Conservation (phyloP, 176 grass and related monocot genomes). For the Eragrostis nindensis region DNA sequence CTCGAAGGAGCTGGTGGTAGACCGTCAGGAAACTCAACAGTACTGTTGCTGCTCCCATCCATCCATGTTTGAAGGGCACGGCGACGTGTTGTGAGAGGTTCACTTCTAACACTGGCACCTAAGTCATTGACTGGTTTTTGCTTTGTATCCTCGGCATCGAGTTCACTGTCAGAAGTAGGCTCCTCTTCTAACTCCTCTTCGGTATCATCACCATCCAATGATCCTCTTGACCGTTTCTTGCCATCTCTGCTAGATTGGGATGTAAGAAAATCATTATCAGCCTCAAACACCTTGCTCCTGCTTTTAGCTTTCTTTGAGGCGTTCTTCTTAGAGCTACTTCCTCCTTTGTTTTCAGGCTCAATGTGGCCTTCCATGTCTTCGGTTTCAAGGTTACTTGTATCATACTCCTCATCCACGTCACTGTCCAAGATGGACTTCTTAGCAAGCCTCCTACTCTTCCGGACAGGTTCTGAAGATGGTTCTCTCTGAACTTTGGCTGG, state of each 20-base stretch:
- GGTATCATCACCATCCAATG: slow-evolving; percentile 51
- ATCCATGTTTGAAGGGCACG: slow-evolving; percentile 84
- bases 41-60: slow-evolving; percentile 50
- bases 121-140: slow-evolving; percentile 43
- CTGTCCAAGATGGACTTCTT: slow-evolving; percentile 54
- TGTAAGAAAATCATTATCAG: too few species aligned
- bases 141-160: slow-evolving; percentile 45
- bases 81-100: slow-evolving; percentile 72
- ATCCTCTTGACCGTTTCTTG: slow-evolving; percentile 57
- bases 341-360: slow-evolving; percentile 43
- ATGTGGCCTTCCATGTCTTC: slow-evolving; percentile 28
- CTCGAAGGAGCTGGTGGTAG: slow-evolving; percentile 59
- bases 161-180: slow-evolving; percentile 48
- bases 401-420: slow-evolving; percentile 60
- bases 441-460: slow-evolving; percentile 79
- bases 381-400: slow-evolving; percentile 39
- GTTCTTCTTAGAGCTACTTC: slow-evolving; percentile 53
- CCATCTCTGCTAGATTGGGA: too few species aligned
- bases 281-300: too few species aligned
- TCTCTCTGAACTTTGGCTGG: slow-evolving; percentile 37
- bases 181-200: slow-evolving; percentile 80
- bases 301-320: slow-evolving; percentile 46
- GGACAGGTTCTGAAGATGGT: slow-evolving; percentile 55
- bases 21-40: slow-evolving; percentile 72
- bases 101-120: slow-evolving; percentile 42